Evolutionary conservation across 768 basidiomycete species (phyloP).

Genomic region (Galerina marginata): DNA sequence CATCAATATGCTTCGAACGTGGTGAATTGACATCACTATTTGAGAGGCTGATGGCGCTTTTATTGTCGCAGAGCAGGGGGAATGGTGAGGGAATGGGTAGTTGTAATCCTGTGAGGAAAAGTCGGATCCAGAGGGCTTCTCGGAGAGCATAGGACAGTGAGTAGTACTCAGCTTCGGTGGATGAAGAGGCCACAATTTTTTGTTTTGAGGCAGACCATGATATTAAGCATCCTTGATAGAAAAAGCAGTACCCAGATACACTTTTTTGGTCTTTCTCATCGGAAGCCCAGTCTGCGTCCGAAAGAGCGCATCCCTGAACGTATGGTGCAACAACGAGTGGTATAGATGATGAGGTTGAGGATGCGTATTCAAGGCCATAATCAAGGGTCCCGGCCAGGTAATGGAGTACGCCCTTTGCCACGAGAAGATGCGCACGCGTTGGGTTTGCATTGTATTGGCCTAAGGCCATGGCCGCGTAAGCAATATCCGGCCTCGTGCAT

Average conservation of each 20-base stretch:
- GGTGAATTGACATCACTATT: no score
- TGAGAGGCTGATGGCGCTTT: no score
- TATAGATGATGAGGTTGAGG: background rate
- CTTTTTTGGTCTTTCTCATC: constrained; percentile 31
- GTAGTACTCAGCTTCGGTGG: constrained; percentile 46
- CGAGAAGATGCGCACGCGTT: constrained; percentile 29
- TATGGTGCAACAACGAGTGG: background rate
- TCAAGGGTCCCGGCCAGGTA: constrained; percentile 38
- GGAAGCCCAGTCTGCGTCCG: constrained; percentile 40
- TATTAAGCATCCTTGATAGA: constrained; percentile 31
- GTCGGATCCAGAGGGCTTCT: no score
- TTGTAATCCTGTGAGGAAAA: no score
- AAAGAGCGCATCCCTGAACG: constrained; percentile 17
- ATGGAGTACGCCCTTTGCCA: constrained; percentile 34
- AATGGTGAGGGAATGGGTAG: no score
- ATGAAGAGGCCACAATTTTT: constrained; percentile 37
- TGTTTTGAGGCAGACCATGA: constrained; percentile 42
- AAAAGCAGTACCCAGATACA: constrained; percentile 42
- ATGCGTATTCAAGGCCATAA: constrained; percentile 22
- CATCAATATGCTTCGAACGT: no score
- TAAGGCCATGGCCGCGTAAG: constrained; percentile 34
- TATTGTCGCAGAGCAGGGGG: no score
- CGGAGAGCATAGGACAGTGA: constrained; percentile 31
- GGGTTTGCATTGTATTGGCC: constrained; percentile 36
- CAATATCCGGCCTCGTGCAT: constrained; percentile 40